phyloP scores from a whole-genome alignment of 2,329 filamentous ascomycete genomes.

The Talaromyces sp. region DNA sequence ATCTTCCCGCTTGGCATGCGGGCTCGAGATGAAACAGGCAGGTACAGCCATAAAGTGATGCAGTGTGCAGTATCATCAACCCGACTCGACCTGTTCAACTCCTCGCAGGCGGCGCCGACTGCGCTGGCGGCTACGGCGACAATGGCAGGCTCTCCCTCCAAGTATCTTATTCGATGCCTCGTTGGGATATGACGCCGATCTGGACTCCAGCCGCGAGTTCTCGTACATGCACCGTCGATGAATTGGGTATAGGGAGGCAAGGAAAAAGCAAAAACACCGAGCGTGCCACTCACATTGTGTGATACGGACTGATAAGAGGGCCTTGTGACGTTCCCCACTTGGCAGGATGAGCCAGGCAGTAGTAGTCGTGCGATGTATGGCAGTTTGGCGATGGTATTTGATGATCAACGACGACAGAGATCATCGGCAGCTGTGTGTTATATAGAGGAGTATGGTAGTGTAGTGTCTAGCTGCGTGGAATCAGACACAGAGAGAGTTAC shows the following conservation, averaged over 20 bases:
- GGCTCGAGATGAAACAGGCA: slow-evolving; percentile 17
- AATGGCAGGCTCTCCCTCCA: neutral
- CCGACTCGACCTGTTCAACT: slow-evolving; percentile 2
- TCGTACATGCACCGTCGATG: slow-evolving; percentile 2
- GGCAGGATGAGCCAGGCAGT: neutral
- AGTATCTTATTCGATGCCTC: slow-evolving; percentile 13
- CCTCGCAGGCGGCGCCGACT: neutral
- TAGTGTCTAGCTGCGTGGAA: too few species aligned
- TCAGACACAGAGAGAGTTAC: neutral
- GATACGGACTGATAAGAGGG: slow-evolving; percentile 15
- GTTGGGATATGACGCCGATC: slow-evolving; percentile 6
- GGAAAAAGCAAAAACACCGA: slow-evolving; percentile 14
- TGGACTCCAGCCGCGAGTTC: slow-evolving; percentile 7
- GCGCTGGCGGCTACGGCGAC: slow-evolving; percentile 17
- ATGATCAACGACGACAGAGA: neutral
- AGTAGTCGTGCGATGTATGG: neutral
- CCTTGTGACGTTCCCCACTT: slow-evolving; percentile 17
- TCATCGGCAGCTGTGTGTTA: neutral
- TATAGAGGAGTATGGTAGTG: neutral
- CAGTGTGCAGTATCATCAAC: neutral
- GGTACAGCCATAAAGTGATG: slow-evolving; percentile 16
- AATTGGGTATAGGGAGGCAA: slow-evolving; percentile 7
- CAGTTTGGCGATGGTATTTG: neutral
- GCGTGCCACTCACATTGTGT: slow-evolving; percentile 15
- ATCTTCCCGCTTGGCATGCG: slow-evolving; percentile 17